Evolutionary conservation across 2,329 filamentous ascomycete species (phyloP), one percentile per base, ranked within the genome.

Genomic region (Lachnellula suecica): DNA sequence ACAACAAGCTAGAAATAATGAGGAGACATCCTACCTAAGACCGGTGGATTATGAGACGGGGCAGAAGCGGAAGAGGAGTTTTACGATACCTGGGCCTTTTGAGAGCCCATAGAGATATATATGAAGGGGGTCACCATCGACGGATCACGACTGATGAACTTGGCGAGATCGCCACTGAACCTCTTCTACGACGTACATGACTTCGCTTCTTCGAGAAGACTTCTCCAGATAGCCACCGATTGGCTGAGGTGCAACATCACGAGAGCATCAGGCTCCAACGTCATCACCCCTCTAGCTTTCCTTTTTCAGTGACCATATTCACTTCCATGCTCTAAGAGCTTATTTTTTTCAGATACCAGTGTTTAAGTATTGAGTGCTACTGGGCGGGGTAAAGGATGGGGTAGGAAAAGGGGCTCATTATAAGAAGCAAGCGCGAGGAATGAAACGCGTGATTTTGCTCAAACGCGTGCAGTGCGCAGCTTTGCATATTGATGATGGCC

Each of bases 51-150:
- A 63, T 31, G 63, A 65, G 29, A 57, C 57, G 8, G 58, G 56
- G 20, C 64, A 67, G 19, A 65, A 60, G 35, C 54, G 64, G 27
- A 66, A 63, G 51, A 56, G 63, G 38, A 65, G 63, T 44, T 66
- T 64, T 42, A 63, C 61, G 8, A 56, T 66, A 43, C 57, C 63
- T 3, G 57, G 53, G 19, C 27, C 46, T 19, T 65, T 60, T 50
- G 60, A 62, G 41, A 60, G 54, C 50, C 52, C 56, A 41, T 62
- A 57, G 43, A 27, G 5, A n/a, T 13, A 11, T 24, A 24, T 43
- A 8, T 9, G 40, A 20, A 4, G 23, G 40, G 22, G 15, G 13
- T 1, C 11, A 25, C 15, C 5, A 4, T 20, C 23, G 20, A 24
- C 6, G 23, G 10, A 24, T 15, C 23, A 24, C 13, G 13, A 42